These are phyloP conservation scores for Drechslerella coelobrocha DNA, from an alignment of 2,329 filamentous ascomycete species.

Conservation along the genomic window DNA sequence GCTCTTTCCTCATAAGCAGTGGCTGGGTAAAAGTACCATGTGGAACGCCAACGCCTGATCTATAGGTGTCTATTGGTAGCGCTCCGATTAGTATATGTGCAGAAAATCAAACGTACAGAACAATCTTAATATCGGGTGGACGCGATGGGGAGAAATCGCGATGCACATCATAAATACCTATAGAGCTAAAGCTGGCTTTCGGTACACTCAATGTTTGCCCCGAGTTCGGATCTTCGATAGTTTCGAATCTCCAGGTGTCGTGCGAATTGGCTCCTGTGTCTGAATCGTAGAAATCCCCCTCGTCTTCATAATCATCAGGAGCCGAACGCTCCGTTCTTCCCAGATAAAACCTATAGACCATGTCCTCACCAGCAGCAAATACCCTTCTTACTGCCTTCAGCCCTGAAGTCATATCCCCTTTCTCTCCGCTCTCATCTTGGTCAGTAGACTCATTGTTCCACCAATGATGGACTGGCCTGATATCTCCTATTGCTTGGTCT, in stretches of 20 bases:
- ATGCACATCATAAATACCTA: not conserved
- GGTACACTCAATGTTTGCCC: slow-evolving; percentile 21
- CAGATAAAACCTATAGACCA: slow-evolving; percentile 51
- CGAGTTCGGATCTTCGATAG: slow-evolving; percentile 17
- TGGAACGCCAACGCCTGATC: slow-evolving; percentile 30
- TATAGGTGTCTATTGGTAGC: slow-evolving; percentile 19
- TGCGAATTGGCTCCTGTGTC: not conserved
- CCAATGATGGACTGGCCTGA: not conserved
- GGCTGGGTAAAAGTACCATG: slow-evolving; percentile 24
- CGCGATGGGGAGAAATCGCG: not conserved
- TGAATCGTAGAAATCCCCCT: slow-evolving; percentile 14
- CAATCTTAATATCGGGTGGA: too few relatives aligned
- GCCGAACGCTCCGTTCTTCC: slow-evolving; percentile 23
- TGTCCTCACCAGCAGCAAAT: slow-evolving; percentile 49
- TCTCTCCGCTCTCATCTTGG: not conserved
- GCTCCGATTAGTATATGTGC: not conserved
- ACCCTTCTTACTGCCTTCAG: slow-evolving; percentile 50
- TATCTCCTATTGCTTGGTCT: slow-evolving; percentile 26
- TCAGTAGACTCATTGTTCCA: not conserved
- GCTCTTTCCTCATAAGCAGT: not conserved
- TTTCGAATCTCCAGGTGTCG: slow-evolving; percentile 16
- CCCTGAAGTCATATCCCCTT: slow-evolving; percentile 22
- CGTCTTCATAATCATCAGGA: slow-evolving; percentile 32
- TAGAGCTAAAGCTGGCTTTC: slow-evolving; percentile 20
- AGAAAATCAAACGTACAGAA: too few relatives aligned